Percentiles rank a stretch among this genome's conserved stretches.
Conservation (phyloP, 208 protist species). For the Trypanosoma rangeli region DNA sequence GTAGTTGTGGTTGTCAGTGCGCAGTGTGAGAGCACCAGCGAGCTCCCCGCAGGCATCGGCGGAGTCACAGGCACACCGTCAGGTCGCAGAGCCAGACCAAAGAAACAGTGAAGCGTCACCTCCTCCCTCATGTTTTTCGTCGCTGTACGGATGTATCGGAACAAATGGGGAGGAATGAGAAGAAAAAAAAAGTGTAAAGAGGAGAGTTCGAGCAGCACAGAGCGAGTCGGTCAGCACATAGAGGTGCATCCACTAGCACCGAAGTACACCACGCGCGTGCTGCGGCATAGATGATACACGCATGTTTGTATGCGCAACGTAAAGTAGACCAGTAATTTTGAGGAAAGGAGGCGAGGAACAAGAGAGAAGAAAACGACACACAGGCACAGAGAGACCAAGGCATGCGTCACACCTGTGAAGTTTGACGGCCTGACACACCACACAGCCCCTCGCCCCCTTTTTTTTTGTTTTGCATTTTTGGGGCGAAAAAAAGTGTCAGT, state of each 20-base stretch:
- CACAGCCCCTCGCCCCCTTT: background rate
- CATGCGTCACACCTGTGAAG: no score
- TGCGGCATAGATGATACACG: no score
- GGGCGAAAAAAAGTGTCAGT: no score
- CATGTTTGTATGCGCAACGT: background rate
- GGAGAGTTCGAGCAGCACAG: no score
- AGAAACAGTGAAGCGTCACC: constrained; percentile 85
- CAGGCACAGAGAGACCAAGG: background rate
- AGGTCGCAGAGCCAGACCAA: constrained; percentile 62
- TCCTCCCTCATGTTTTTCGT: constrained; percentile 11
- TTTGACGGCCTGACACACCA: no score
- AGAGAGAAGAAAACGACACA: background rate
- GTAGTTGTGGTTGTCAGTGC: constrained; percentile 41
- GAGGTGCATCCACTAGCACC: background rate
- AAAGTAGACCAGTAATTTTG: no score
- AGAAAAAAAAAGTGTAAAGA: constrained; percentile 12
- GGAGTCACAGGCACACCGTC: constrained; percentile 63
- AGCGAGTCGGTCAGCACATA: background rate
- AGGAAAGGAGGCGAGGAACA: background rate
- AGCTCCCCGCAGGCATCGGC: constrained; percentile 46
- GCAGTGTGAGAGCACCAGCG: constrained; percentile 77
- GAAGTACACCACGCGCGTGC: background rate
- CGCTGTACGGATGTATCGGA: no score
- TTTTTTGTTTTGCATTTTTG: constrained; percentile 3
- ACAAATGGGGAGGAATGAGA: constrained; percentile 19